A percentile compares a stretch with the other conserved stretches of the same genome.
phyloP scores from a whole-genome alignment of 352 stramenopile species.

The Albugo laibachii region DNA sequence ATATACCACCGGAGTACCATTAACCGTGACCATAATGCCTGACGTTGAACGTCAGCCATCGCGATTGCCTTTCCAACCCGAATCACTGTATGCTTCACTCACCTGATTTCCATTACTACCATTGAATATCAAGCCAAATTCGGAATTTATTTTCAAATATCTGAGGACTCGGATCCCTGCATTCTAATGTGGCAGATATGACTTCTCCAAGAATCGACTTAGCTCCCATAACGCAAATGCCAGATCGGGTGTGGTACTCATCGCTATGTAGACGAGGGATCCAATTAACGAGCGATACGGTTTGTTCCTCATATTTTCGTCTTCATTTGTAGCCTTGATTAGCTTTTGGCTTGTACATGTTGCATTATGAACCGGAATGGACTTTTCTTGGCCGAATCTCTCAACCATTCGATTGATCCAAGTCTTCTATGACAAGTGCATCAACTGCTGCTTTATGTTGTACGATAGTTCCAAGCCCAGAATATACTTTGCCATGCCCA shows the following conservation, averaged over 20 bases:
- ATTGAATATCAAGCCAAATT: background rate
- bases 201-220: too few species aligned
- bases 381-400: background rate
- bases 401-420: constrained; percentile 8
- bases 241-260: too few species aligned
- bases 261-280: too few species aligned
- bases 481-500: constrained; percentile 5
- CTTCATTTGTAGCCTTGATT: background rate
- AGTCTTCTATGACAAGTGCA: constrained; percentile 8
- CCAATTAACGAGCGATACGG: too few species aligned
- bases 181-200: too few species aligned
- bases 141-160: background rate
- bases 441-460: background rate
- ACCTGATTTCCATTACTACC: background rate
- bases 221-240: too few species aligned
- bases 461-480: constrained; percentile 10
- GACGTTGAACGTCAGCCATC: constrained; percentile 8
- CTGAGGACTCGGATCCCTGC: too few species aligned
- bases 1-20: constrained; percentile 7
- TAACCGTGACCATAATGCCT: constrained; percentile 8
- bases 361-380: too few species aligned
- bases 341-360: background rate
- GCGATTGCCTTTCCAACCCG: constrained; percentile 7
- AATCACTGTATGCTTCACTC: constrained; percentile 6
- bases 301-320: background rate